Conservation (phyloP, 352 stramenopile species). For the Ophiocytium majus region DNA sequence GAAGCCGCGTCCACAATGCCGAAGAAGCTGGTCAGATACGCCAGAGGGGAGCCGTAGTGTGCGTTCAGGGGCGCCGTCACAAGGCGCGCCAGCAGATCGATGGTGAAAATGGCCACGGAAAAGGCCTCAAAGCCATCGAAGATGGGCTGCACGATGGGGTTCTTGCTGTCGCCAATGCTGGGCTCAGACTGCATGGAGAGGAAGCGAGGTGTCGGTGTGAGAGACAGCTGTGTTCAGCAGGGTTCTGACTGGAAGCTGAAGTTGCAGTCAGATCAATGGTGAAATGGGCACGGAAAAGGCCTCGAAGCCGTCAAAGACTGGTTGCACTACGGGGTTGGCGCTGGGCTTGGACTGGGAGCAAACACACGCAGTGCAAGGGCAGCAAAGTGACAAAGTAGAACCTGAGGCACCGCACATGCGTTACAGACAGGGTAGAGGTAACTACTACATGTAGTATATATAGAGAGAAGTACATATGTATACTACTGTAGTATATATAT, state of each 20-base stretch:
- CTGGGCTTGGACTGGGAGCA: too few species aligned
- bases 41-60: conserved; percentile 28
- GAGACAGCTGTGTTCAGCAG: too few species aligned
- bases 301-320: not conserved
- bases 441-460: too few species aligned
- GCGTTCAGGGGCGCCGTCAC: conserved; percentile 39
- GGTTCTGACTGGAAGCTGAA: not conserved
- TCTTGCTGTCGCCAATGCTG: not conserved
- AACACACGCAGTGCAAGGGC: too few species aligned
- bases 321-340: not conserved
- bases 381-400: too few species aligned
- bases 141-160: not conserved
- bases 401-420: too few species aligned
- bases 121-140: conserved; percentile 30
- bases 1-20: conserved; percentile 44
- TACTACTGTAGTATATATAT: too few species aligned
- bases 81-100: conserved; percentile 33
- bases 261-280: not conserved
- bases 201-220: too few species aligned
- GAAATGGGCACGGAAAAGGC: not conserved
- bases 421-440: too few species aligned
- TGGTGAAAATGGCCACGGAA: conserved; percentile 46
- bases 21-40: conserved; percentile 43
- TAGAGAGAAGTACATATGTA: too few species aligned
- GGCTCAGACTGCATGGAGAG: conserved; percentile 9